Percentiles rank a stretch among this genome's conserved stretches.
These are phyloP conservation scores for Mycena crocata DNA, from an alignment of 768 basidiomycete genomes.

Conservation along the genomic window DNA sequence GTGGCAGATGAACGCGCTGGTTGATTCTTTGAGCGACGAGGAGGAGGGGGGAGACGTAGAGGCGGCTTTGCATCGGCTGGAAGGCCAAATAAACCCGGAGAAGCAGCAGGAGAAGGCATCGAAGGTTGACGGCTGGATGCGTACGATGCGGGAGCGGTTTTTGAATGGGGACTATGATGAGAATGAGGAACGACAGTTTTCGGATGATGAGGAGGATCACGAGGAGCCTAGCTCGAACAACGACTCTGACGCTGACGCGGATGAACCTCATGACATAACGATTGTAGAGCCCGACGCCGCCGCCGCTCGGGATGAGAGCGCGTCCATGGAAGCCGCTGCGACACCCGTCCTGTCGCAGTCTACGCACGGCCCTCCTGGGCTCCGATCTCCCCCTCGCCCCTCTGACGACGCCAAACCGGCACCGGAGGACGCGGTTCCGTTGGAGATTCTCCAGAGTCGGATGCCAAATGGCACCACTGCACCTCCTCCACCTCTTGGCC, in stretches of 20 bases:
- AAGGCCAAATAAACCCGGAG: slow-evolving; percentile 86
- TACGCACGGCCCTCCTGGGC: slow-evolving; percentile 34
- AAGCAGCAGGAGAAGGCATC: slow-evolving; percentile 76
- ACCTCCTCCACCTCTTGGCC: slow-evolving; percentile 34
- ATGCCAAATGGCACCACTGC: slow-evolving; percentile 49
- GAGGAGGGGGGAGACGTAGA: slow-evolving; percentile 85
- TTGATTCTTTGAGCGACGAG: slow-evolving; percentile 80
- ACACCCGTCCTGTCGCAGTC: slow-evolving; percentile 52
- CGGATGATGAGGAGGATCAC: slow-evolving; percentile 58
- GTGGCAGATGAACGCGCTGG: slow-evolving; percentile 86
- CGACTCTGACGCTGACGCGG: slow-evolving; percentile 20
- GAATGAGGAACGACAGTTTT: slow-evolving; percentile 66
- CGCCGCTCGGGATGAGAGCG: slow-evolving; percentile 32
- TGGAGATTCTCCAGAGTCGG: slow-evolving; percentile 74
- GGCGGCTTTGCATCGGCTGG: slow-evolving; percentile 81
- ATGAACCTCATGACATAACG: slow-evolving; percentile 23
- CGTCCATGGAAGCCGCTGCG: slow-evolving; percentile 35
- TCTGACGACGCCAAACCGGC: slow-evolving; percentile 60
- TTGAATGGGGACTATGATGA: slow-evolving; percentile 72
- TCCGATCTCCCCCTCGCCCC: slow-evolving; percentile 46
- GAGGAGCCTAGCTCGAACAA: slow-evolving; percentile 14
- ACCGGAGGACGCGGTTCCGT: slow-evolving; percentile 71
- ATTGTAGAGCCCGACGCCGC: slow-evolving; percentile 37
- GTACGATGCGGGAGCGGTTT: slow-evolving; percentile 74
- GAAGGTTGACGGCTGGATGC: slow-evolving; percentile 88